Conservation (phyloP, 768 basidiomycete genomes). For the Auricularia cornea region DNA sequence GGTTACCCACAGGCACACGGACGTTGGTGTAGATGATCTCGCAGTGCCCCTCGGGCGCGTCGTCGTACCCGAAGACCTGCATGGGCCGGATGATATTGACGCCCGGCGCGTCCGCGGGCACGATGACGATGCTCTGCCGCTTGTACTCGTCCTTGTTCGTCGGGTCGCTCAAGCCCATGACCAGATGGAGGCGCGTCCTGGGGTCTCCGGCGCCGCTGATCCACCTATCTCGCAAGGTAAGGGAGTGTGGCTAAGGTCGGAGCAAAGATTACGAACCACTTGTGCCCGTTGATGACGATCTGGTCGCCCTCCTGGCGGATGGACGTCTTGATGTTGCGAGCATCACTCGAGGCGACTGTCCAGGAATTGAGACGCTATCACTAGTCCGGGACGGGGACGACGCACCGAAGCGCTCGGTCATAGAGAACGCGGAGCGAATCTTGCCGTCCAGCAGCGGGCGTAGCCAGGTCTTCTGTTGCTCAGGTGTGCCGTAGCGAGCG, state of each 20-base stretch:
- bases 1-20: constrained; percentile 71
- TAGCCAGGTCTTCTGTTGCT: constrained; percentile 89
- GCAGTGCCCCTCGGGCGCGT: constrained; percentile 94
- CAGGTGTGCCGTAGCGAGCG: constrained; percentile 85
- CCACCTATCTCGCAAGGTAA: too few relatives aligned
- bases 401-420: constrained; percentile 90
- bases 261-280: too few relatives aligned
- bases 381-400: not conserved
- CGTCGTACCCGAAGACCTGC: constrained; percentile 89
- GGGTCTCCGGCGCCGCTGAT: constrained; percentile 97
- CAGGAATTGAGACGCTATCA: not conserved
- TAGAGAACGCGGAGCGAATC: constrained; percentile 89
- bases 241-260: too few relatives aligned
- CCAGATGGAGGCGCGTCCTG: constrained; percentile 78
- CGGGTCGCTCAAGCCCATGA: constrained; percentile 93
- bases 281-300: constrained; percentile 92
- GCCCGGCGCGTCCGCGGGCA: constrained; percentile 81
- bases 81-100: constrained; percentile 88
- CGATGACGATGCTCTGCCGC: constrained; percentile 91
- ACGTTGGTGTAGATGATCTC: constrained; percentile 95
- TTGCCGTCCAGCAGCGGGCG: constrained; percentile 82
- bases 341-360: constrained; percentile 87
- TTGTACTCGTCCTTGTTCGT: constrained; percentile 63
- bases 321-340: constrained; percentile 87
- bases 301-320: constrained; percentile 77